Evolutionary conservation across 2,329 filamentous ascomycete species (phyloP).

Genomic region (Leptographium galeiforme): DNA sequence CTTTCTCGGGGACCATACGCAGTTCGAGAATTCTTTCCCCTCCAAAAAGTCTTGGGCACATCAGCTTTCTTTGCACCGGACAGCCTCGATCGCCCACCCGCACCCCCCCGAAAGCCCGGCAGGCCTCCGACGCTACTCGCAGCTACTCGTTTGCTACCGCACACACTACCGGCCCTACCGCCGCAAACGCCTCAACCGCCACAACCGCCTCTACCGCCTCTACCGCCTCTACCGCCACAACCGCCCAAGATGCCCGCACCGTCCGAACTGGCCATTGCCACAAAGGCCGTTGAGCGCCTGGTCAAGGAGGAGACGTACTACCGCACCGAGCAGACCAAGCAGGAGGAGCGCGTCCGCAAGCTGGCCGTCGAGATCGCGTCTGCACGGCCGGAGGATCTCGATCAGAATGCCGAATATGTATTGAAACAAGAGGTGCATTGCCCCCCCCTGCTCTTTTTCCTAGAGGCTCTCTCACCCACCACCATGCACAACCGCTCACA

Average conservation of each 20-base stretch:
- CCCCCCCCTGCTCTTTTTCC: background rate
- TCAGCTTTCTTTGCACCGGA: too few species aligned
- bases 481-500: too few species aligned
- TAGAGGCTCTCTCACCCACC: too few species aligned
- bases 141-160: background rate
- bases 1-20: too few species aligned
- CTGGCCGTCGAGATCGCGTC: conserved; percentile 45
- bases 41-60: too few species aligned
- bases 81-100: too few species aligned
- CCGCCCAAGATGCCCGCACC: conserved; percentile 54
- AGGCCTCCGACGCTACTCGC: background rate
- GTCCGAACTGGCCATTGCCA: conserved; percentile 64
- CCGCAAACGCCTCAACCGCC: background rate
- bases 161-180: background rate
- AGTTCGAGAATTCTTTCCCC: too few species aligned
- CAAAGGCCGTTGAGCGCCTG: conserved; percentile 65
- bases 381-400: conserved; percentile 33
- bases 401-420: conserved; percentile 64
- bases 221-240: too few species aligned
- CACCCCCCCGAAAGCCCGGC: too few species aligned
- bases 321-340: conserved; percentile 67
- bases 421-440: conserved; percentile 69
- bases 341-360: conserved; percentile 57
- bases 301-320: conserved; percentile 89
- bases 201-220: background rate